phyloP scores from a whole-genome alignment of 164 flowering plant genomes.

The Sedum album region DNA sequence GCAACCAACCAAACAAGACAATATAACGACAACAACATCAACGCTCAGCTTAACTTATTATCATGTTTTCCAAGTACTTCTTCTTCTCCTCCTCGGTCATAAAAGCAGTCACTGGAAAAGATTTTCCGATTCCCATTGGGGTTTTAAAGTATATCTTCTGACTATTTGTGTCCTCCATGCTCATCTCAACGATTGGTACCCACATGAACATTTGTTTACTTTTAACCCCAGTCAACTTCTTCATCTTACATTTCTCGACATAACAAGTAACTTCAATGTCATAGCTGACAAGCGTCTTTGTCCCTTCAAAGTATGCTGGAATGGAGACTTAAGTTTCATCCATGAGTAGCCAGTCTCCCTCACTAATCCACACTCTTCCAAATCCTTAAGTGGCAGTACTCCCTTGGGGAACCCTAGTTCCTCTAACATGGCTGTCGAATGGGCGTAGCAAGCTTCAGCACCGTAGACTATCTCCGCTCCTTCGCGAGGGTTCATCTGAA shows the following conservation, averaged over 20 bases:
- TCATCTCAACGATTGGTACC: constrained; percentile 87
- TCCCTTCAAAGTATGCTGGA: constrained; percentile 57
- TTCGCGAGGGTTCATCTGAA: constrained; percentile 17
- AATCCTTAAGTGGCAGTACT: constrained; percentile 56
- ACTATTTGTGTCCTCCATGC: constrained; percentile 38
- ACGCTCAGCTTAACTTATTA: not conserved
- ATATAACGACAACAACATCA: not conserved
- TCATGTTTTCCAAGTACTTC: constrained; percentile 19
- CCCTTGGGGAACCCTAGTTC: constrained; percentile 87
- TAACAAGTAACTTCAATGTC: constrained; percentile 69
- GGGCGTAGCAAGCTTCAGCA: constrained; percentile 47
- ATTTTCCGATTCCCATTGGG: constrained; percentile 45
- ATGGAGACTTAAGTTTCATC: constrained; percentile 79
- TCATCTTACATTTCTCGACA: constrained; percentile 68
- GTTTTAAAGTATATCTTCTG: constrained; percentile 48
- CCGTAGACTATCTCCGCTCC: constrained; percentile 72
- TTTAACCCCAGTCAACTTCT: constrained; percentile 69
- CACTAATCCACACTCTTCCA: constrained; percentile 76
- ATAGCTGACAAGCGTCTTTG: constrained; percentile 61
- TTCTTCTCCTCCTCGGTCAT: constrained; percentile 44
- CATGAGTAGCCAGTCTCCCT: constrained; percentile 81
- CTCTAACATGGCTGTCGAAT: constrained; percentile 47
- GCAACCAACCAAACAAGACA: not conserved
- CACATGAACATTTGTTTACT: constrained; percentile 71
- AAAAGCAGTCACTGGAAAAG: constrained; percentile 45